Base-by-base conservation (phyloP, 1,284 basidiomycete genomes). In the Psilocybe mexicana region DNA sequence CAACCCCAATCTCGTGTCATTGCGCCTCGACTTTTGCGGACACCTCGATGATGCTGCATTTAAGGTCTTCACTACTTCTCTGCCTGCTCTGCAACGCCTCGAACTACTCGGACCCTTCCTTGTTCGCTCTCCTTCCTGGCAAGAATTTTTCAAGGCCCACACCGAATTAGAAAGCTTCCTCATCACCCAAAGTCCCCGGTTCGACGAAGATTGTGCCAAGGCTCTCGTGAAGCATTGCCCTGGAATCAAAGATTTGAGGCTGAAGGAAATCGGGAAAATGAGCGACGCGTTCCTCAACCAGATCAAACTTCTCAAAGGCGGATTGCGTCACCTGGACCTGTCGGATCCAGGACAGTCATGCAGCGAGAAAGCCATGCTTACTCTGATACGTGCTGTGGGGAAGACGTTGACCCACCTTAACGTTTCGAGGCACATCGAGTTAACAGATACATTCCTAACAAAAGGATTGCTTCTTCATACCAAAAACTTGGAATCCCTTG, bases 91-190 rank as follows among this genome's bases (percentile, higher is more conserved):
- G 38, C 81, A 76, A 18, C 82, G 82, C 24, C 68, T 99, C 6
- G 90, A 93, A 67, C 87, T 99, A 5, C 87, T 93, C 26, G 96
- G 92, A 0, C 93, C 94, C 0, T 98, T 94, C 74, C 85, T 97
- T 25, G 89, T 97, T 26, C 86, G 88, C 46, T 77, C 84, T 6
- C 77, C 84, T 5, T 85, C 84, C 0, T 98, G 96, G 95, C 76
- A 84, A 46, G 68, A 76, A 0, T 94, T 97, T 74, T 86, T 98
- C 72, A 72, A 81, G 45, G 70, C 81, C 1, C 82, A 88, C 47
- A 79, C 82, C 2, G 69, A 76, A 2, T 80, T 98, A 5, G 79
- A 85, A 63, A 81, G 81, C 11, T 92, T 98, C 73, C 78, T 90
- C 48, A 87, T 98, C 62, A 90, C 83, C 0, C 92, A 94, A 69